Evolutionary conservation across 805 yeast genomes (phyloP), one percentile per base, ranked within the genome.

Genomic region (Yarrowia sp.): DNA sequence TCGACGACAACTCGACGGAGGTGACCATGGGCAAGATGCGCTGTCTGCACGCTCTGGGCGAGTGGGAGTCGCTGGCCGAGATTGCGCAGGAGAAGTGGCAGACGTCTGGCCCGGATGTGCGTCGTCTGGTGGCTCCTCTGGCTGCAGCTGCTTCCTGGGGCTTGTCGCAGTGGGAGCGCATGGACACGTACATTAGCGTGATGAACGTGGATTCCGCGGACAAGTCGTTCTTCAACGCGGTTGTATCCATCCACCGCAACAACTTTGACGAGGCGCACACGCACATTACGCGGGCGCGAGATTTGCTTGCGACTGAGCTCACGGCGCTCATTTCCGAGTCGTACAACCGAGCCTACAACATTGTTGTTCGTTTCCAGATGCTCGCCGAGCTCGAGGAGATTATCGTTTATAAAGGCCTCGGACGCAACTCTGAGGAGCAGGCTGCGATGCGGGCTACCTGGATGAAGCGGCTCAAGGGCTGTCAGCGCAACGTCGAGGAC

Each of bases 111-210:
- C 79, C 85, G 27, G 96, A 90, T 16, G 83, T 84, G 38, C 82
- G 86, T 67, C 79, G 97, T 62, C 83, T 86, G 6, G 91, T 94
- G 67, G 99, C 99, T 1, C 98, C 99, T 0, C 76, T 96, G 61
- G 99, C 98, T 0, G 99, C 99, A 0, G 97, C 98, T 2, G 97
- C 99, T 0, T 90, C 98, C 1, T 94, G 99, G 99, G 97, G 98
- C 14, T 77, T 96, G 41, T 93, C 93, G 1, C 94, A 90, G 70
- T 96, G 99, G 99, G 97, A 91, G 66, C 80, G 89, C 68, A 92
- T 96, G 91, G 97, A 90, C 69, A 83, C 88, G 7, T 94, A 91
- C 68, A 92, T 93, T 62, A 78, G 84, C 66, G 96, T 88, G 1
- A 91, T 94, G 96, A 90, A 90, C 67, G 78, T 84, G 2, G 97